Base-by-base conservation (phyloP, 2,329 filamentous ascomycete species). In the Rhynchosporium agropyri region DNA sequence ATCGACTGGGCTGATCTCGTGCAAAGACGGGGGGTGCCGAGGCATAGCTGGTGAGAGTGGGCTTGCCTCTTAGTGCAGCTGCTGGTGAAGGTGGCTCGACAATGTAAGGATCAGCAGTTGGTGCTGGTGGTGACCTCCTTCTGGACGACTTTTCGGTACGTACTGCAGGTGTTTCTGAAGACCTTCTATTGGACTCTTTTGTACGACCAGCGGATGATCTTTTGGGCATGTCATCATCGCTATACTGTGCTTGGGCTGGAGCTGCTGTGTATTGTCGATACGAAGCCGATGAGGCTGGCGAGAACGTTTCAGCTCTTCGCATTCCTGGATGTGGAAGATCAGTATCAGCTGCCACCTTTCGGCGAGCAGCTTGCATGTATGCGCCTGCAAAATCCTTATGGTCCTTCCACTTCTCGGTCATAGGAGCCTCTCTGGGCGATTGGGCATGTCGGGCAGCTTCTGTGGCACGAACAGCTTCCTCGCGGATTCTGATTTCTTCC, bases 351-450 rank as follows among this genome's bases (percentile, higher is more conserved):
- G 62, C 58, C 26, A 45, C 70, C 62, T 71, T 69, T 58, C 62
- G 61, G 40, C 67, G 66, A 38, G 72, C 67, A 64, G 71, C 72
- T 60, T 72, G 67, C 65, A 74, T 71, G 53, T 75, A 75, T 53
- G 70, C 62, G 29, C 64, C 66, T 33, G 72, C 72, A 61, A 51
- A 69, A 0, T 69, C 69, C 63, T 59, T 67, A 53, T 72, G 70
- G 20, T 66, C 58, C 33, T 66, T 67, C 68, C 68, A 71, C 54
- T 73, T 74, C 9, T 65, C 36, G 43, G 61, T 61, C 42, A 71
- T 58, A 29, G 67, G 65, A 42, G 62, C 68, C 54, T 64, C 60
- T 28, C 69, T 68, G 31, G 36, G 54, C 36, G 62, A 63, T 31
- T 59, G 51, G 3, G 65, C 64, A 54, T 38, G 42, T 51, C 63